Conservation (phyloP, 164 flowering plant genomes). For the Piper longum region DNA sequence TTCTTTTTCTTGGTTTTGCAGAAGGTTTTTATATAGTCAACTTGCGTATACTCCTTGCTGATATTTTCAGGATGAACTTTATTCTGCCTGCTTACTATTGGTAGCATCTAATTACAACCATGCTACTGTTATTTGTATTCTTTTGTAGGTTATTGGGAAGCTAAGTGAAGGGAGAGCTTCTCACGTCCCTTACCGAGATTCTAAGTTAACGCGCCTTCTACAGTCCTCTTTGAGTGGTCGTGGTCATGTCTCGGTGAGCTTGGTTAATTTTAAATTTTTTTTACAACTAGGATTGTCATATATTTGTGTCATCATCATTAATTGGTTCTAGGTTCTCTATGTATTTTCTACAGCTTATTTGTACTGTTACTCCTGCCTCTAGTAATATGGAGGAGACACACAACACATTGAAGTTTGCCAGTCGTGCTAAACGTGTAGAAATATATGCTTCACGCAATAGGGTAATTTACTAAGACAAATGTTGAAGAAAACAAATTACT, state of each 20-base stretch:
- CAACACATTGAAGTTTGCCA: slow-evolving; percentile 94
- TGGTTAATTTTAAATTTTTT: neutral
- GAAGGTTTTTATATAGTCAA: too few relatives aligned
- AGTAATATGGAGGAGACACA: slow-evolving; percentile 98
- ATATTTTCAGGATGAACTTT: too few relatives aligned
- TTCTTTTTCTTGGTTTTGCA: too few relatives aligned
- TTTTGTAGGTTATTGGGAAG: slow-evolving; percentile 87
- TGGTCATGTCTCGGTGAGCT: slow-evolving; percentile 95
- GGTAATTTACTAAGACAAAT: slow-evolving; percentile 26
- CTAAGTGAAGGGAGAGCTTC: slow-evolving; percentile 93
- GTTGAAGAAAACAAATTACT: neutral
- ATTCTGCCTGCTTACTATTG: neutral
- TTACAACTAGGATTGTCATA: neutral
- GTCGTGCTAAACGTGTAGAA: slow-evolving; percentile 92
- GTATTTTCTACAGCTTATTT: slow-evolving; percentile 60
- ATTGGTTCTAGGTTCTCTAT: neutral
- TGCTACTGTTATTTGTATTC: slow-evolving; percentile 6
- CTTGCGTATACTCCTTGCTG: too few relatives aligned
- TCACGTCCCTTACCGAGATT: slow-evolving; percentile 97
- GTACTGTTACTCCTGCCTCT: slow-evolving; percentile 98
- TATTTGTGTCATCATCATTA: too few relatives aligned
- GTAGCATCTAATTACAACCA: slow-evolving; percentile 2
- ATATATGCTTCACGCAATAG: slow-evolving; percentile 91
- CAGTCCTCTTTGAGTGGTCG: slow-evolving; percentile 95
- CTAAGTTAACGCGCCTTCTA: slow-evolving; percentile 93